phyloP scores from a whole-genome alignment of 768 basidiomycete species.

The Hericium alpestre region DNA sequence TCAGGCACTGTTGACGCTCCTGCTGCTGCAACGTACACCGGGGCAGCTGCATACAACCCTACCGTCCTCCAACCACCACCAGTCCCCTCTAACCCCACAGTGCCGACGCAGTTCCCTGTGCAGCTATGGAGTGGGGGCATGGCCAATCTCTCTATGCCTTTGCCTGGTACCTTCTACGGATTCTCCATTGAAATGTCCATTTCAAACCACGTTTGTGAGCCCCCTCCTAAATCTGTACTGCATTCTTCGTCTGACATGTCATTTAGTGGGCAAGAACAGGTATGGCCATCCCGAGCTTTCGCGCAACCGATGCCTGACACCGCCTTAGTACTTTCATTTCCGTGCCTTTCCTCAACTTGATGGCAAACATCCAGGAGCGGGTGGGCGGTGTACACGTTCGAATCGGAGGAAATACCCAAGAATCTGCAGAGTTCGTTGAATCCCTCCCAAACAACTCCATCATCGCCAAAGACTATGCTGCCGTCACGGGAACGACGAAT shows the following conservation, averaged over 20 bases:
- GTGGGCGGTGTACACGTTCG: conserved; percentile 55
- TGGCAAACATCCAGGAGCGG: conserved; percentile 59
- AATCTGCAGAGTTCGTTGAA: conserved; percentile 42
- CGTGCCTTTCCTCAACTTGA: conserved; percentile 68
- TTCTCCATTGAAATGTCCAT: conserved; percentile 75
- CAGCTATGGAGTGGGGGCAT: conserved; percentile 24
- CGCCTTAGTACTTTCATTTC: conserved; percentile 34
- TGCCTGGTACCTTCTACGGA: conserved; percentile 53
- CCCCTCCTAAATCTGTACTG: background rate
- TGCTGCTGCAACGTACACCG: conserved; percentile 34
- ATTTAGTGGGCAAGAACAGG: conserved; percentile 44
- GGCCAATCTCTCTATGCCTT: conserved; percentile 28
- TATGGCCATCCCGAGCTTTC: conserved; percentile 17
- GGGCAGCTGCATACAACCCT: conserved; percentile 42
- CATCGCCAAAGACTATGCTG: conserved; percentile 36
- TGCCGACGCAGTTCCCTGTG: conserved; percentile 34
- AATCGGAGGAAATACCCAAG: conserved; percentile 76
- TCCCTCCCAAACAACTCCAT: conserved; percentile 36
- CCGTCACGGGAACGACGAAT: conserved; percentile 39
- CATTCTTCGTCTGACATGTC: background rate
- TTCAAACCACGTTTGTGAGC: conserved; percentile 52
- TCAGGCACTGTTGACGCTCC: conserved; percentile 9
- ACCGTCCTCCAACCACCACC: conserved; percentile 37
- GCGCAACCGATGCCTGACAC: background rate
- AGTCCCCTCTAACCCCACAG: conserved; percentile 31